A percentile compares a stretch with the other conserved stretches of the same genome.
Evolutionary conservation across 1,284 basidiomycete genomes (phyloP).

Genomic region (Trichosporon ovoides): DNA sequence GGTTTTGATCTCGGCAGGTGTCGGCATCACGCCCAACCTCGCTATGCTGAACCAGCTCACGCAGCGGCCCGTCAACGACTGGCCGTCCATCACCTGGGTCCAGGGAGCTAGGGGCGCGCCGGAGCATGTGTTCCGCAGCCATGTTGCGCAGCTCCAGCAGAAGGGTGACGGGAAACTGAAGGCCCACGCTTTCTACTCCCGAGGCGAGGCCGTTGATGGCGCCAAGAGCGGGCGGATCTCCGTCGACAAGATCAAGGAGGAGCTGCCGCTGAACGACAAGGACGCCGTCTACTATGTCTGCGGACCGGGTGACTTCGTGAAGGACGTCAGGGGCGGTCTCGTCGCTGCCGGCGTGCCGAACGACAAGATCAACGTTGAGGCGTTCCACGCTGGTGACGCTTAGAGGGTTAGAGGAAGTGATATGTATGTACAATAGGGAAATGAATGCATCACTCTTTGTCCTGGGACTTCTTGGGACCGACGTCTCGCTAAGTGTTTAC

Average conservation of each 20-base stretch:
- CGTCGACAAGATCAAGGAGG: slow-evolving; percentile 15
- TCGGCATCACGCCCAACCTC: slow-evolving; percentile 37
- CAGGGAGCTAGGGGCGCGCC: slow-evolving; percentile 13
- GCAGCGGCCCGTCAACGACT: not conserved
- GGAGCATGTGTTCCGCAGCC: slow-evolving; percentile 20
- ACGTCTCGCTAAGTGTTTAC: no score
- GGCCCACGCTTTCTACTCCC: slow-evolving; percentile 24
- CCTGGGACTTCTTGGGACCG: no score
- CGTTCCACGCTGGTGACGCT: slow-evolving; percentile 30
- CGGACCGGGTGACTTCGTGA: slow-evolving; percentile 33
- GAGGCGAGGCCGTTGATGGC: not conserved
- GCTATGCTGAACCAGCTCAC: slow-evolving; percentile 34
- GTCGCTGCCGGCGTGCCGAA: slow-evolving; percentile 24
- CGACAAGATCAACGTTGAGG: slow-evolving; percentile 27
- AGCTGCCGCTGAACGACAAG: slow-evolving; percentile 25
- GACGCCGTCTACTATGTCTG: slow-evolving; percentile 33
- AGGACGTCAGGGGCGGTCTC: slow-evolving; percentile 19
- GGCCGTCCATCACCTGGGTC: slow-evolving; percentile 23
- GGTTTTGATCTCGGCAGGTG: slow-evolving; percentile 38
- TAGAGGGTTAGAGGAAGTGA: not conserved
- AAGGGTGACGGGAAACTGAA: slow-evolving; percentile 22
- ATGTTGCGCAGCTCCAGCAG: slow-evolving; percentile 17
- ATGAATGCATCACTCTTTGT: no score
- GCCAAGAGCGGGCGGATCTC: slow-evolving; percentile 18
- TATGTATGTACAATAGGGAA: slow-evolving; percentile 2